Evolutionary conservation across 306 rosid species (phyloP).

Genomic region (Begonia fuchsioides): DNA sequence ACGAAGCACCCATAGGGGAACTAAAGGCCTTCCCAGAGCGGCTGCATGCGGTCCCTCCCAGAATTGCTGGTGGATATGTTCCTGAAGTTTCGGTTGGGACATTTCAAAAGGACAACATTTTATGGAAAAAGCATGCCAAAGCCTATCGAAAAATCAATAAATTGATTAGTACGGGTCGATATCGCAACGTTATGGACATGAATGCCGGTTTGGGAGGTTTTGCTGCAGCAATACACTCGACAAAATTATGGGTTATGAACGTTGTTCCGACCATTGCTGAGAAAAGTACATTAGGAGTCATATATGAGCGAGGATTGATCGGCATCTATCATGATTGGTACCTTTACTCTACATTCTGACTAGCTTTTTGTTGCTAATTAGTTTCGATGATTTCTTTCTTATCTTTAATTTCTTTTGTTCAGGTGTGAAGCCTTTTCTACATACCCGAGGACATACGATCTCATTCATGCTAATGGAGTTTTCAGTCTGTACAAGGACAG

Average conservation of each 20-base stretch:
- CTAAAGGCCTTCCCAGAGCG: slow-evolving; percentile 63
- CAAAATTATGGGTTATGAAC: slow-evolving; percentile 85
- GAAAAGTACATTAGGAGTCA: slow-evolving; percentile 46
- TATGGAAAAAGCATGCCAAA: slow-evolving; percentile 2
- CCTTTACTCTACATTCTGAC: neutral
- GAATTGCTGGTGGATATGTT: slow-evolving; percentile 62
- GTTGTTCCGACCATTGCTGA: slow-evolving; percentile 76
- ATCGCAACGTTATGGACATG: slow-evolving; percentile 87
- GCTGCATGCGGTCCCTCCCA: slow-evolving; percentile 66
- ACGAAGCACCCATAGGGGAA: slow-evolving; percentile 18
- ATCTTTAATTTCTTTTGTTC: slow-evolving; percentile 8
- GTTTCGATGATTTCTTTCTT: neutral
- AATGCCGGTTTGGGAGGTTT: slow-evolving; percentile 86
- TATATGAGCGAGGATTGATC: slow-evolving; percentile 68
- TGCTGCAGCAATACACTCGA: slow-evolving; percentile 64
- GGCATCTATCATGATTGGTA: slow-evolving; percentile 95
- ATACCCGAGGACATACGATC: slow-evolving; percentile 96
- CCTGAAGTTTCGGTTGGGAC: slow-evolving; percentile 49
- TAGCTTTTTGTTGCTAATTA: neutral
- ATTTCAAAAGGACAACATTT: neutral
- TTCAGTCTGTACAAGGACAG: slow-evolving; percentile 63
- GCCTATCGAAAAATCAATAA: slow-evolving; percentile 1
- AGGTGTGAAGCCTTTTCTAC: slow-evolving; percentile 90
- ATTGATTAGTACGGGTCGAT: slow-evolving; percentile 55
- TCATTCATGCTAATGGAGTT: slow-evolving; percentile 68